Evolutionary conservation across 345 rosid species (phyloP), one percentile per base, ranked within the genome.

Genomic region (Crucihimalaya himalaica): DNA sequence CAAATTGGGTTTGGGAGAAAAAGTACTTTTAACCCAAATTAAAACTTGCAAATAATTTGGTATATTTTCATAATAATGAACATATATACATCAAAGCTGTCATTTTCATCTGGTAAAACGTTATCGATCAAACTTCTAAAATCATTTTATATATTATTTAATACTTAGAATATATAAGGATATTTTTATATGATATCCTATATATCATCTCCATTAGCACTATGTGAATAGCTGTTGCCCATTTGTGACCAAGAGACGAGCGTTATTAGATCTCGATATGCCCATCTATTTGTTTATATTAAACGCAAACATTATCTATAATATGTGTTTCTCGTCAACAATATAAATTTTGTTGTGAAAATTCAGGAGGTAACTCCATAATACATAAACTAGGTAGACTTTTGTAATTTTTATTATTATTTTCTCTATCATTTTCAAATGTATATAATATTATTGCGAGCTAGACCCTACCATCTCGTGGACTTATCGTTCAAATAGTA

Each of bases 401-500:
- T 40, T 40, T 40, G 16, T 13, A 14, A 14, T 40, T 35, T 9
- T 3, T 11, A 37, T 37, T 37, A 10, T 35, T 35, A 58, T 29
- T 12, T 50, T 1, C 3, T 50, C 4, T 31, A 60, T 75, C 55
- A 75, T 68, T 68, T 75, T 68, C 39, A 40, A 21, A 60, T 52
- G 16, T 50, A 60, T 50, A 37, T 19, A 52, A 40, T 67, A 75
- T 42, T 73, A 27, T 57, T 74, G 52, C 8, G 54, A 68, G 63
- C 73, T 68, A 75, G 68, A 68, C 68, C 73, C 79, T 68, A 75
- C 69, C 69, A 51, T 68, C 58, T 75, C 34, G 58, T 76, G 65
- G 50, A 25, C 66, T 69, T 53, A 63, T 62, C 70, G 52, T 25
- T 61, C 56, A 52, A 69, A 31, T 54, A 68, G 40, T 69, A 69